Base-by-base conservation (phyloP, 805 yeast species). In the Metschnikowia drakensbergensis region DNA sequence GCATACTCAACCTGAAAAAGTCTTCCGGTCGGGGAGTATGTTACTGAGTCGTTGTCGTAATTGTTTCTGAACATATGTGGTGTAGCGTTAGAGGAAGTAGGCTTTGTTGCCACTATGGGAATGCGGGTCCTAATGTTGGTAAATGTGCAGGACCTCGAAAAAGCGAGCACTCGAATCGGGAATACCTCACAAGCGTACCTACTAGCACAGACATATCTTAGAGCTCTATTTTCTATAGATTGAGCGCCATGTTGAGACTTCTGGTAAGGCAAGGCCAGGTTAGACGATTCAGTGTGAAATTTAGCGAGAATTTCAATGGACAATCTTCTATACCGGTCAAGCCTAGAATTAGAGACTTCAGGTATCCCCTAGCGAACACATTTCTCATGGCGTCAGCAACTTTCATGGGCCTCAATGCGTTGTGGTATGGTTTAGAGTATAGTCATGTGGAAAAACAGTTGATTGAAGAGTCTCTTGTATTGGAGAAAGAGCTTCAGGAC, bases 41-140 rank as follows among this genome's bases (percentile, higher is more conserved):
- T 94, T 50, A 94, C 96, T 41, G 98, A 85, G 69, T 94, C 99
- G 77, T 96, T 95, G 69, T 94, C 99, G 79, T 94, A 94, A 62
- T 95, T 94, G 73, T 94, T 94, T 79, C 99, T 89, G 67, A 94
- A 94, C 99, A 64, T 63, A 53, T 40, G 32, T 27, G 31, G 11
- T 25, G 31, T 11, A 33, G 38, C 38, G 9, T 17, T 13, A 31
- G 37, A 22, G 45, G 37, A 13, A 26, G 30, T 23, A 32, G n/a
- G 46, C 13, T 43, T 26, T 28, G 37, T 48, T 39, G 51, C 51
- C 51, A 46, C 49, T 46, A 34, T 45, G 35, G 42, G 17, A 38
- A 32, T 37, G 46, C 43, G 45, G 35, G 35, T 23, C 36, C 28
- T 32, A 39, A 46, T 40, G 37, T 46, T 11, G 39, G 45, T 11